These are phyloP conservation scores for Mucor ambiguus DNA, from an alignment of 371 early-diverging fungal species.

Conservation along the genomic window DNA sequence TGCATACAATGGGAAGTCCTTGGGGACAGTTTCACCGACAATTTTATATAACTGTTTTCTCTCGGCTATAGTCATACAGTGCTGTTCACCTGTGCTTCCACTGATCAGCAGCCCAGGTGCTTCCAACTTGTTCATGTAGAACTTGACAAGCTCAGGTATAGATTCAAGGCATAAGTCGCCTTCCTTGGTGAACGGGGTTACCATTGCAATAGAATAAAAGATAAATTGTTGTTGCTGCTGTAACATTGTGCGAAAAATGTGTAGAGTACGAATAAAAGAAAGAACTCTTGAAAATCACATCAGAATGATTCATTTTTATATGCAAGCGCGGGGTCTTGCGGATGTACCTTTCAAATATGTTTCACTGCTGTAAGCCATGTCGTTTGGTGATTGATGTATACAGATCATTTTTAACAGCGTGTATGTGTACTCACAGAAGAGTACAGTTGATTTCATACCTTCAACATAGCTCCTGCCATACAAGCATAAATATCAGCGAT, in stretches of 20 bases:
- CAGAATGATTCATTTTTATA: neutral
- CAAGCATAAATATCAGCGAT: neutral
- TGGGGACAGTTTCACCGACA: conserved; percentile 12
- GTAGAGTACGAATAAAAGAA: neutral
- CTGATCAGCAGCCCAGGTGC: conserved; percentile 34
- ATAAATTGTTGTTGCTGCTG: conserved; percentile 1
- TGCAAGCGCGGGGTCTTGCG: neutral
- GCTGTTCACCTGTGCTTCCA: conserved; percentile 36
- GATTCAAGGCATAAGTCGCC: conserved; percentile 20
- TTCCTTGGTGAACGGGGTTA: conserved; percentile 30
- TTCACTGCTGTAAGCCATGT: neutral
- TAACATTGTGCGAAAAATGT: neutral
- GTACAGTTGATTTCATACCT: neutral
- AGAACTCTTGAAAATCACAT: neutral
- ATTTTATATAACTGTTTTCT: conserved; percentile 29
- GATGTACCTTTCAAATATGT: neutral
- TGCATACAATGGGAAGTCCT: conserved; percentile 27
- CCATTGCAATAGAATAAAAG: conserved; percentile 30
- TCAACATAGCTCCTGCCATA: neutral
- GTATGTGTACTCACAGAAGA: neutral
- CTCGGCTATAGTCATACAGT: conserved; percentile 32
- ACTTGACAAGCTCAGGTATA: conserved; percentile 26
- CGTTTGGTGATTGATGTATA: neutral
- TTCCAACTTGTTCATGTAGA: conserved; percentile 20
- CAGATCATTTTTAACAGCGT: neutral